These are phyloP conservation scores for Reutealis trisperma DNA, from an alignment of 345 rosid species.

Conservation along the genomic window DNA sequence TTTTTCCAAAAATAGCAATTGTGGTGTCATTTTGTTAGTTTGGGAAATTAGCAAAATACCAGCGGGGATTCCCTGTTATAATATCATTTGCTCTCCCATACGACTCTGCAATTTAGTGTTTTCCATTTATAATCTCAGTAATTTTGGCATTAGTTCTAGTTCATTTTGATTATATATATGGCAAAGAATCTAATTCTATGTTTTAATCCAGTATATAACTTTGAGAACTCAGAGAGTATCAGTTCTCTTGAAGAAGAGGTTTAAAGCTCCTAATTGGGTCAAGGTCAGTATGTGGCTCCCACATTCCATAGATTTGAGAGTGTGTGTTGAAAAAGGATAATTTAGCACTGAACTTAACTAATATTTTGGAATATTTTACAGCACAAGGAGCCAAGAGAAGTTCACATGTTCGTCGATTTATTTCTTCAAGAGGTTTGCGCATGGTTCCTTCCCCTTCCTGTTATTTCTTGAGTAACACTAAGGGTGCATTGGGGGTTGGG, in stretches of 20 bases:
- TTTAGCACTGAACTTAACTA: conserved; percentile 20
- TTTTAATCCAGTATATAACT: conserved; percentile 63
- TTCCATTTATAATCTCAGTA: not conserved
- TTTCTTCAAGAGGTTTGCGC: conserved; percentile 83
- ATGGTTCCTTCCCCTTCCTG: not conserved
- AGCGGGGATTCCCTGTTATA: not conserved
- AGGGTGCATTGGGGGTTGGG: no score
- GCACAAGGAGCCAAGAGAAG: conserved; percentile 99
- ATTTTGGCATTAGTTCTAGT: not conserved
- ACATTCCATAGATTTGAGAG: conserved; percentile 9
- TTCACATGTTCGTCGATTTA: conserved; percentile 95
- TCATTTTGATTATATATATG: not conserved
- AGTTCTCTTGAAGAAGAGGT: conserved; percentile 82
- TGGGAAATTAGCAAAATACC: not conserved
- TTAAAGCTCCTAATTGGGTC: conserved; percentile 94
- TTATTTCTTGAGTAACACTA: not conserved
- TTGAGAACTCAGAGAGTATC: conserved; percentile 85
- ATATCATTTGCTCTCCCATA: not conserved
- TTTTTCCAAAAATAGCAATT: not conserved
- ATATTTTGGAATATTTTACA: conserved; percentile 43
- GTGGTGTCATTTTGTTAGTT: not conserved
- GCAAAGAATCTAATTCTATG: conserved; percentile 19
- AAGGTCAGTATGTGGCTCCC: conserved; percentile 56
- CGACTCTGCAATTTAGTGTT: not conserved
- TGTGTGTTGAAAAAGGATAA: conserved; percentile 8